Evolutionary conservation across 345 rosid species (phyloP).

Genomic region (Eucalyptus cladocalyx): DNA sequence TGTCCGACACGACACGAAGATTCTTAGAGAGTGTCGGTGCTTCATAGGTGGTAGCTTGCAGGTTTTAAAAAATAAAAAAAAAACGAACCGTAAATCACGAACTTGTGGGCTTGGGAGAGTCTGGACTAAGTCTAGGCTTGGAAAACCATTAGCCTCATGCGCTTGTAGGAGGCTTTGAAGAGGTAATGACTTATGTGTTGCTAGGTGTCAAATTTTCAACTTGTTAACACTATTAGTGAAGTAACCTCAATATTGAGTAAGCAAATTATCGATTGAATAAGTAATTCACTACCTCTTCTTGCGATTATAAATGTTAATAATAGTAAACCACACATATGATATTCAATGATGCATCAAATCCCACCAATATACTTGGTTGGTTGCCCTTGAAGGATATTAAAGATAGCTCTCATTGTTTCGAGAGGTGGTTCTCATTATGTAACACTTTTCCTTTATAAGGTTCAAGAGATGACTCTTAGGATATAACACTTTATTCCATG

Average conservation of each 20-base stretch:
- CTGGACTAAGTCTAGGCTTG: too few species aligned
- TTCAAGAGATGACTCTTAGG: not conserved
- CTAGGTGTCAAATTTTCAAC: not conserved
- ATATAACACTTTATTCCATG: not conserved
- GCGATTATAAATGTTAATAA: not conserved
- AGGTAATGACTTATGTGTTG: too few species aligned
- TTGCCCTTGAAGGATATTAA: not conserved
- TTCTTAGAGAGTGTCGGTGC: too few species aligned
- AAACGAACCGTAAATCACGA: too few species aligned
- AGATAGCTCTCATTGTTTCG: not conserved
- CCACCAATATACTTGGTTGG: not conserved
- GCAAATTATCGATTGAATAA: too few species aligned
- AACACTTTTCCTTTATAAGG: accelerated
- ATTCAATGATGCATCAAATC: not conserved
- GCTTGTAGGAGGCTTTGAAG: not conserved
- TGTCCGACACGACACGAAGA: too few species aligned
- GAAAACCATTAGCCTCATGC: too few species aligned
- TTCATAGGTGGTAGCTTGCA: too few species aligned
- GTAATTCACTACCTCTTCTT: not conserved
- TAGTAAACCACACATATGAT: not conserved
- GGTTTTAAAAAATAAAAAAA: too few species aligned
- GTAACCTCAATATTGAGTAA: not conserved
- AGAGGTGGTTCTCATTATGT: not conserved
- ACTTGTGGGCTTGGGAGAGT: too few species aligned
- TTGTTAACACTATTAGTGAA: not conserved